A percentile compares a stretch with the other conserved stretches of the same genome.
Evolutionary conservation across 2,329 filamentous ascomycete genomes (phyloP).

Genomic region (Fusarium sp.): DNA sequence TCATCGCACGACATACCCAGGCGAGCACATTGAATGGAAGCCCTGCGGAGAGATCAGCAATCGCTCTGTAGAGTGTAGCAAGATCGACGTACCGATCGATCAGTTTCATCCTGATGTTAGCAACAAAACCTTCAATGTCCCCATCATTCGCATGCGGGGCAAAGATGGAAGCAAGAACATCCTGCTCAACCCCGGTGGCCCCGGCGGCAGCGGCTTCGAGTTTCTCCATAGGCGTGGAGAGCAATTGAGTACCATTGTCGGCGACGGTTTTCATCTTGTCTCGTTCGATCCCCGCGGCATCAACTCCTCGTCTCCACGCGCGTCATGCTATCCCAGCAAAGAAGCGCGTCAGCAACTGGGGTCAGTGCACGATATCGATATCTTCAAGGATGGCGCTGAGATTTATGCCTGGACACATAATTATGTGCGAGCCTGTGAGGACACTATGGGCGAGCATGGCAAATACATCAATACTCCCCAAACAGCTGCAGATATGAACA

Average conservation of each 20-base stretch:
- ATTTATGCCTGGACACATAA: conserved; percentile 55
- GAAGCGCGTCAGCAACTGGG: conserved; percentile 45
- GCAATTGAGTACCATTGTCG: conserved; percentile 47
- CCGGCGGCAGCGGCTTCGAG: conserved; percentile 54
- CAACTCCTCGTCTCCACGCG: conserved; percentile 43
- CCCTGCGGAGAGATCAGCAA: conserved; percentile 51
- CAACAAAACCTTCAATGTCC: conserved; percentile 54
- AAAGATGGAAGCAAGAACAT: conserved; percentile 55
- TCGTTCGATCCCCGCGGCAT: conserved; percentile 60
- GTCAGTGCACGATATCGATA: conserved; percentile 36
- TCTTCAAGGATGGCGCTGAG: conserved; percentile 48
- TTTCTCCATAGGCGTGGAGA: conserved; percentile 50
- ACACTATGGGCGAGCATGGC: conserved; percentile 56
- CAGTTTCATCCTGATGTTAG: conserved; percentile 51
- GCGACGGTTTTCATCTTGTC: conserved; percentile 57
- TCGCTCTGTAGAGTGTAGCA: conserved; percentile 53
- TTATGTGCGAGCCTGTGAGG: conserved; percentile 52
- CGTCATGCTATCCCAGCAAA: conserved; percentile 52
- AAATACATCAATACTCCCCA: conserved; percentile 60
- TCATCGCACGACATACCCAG: conserved; percentile 4
- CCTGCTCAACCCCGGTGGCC: conserved; percentile 59
- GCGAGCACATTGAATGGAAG: conserved; percentile 46
- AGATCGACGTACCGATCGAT: conserved; percentile 57
- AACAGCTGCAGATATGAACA: conserved; percentile 62
- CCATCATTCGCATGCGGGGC: conserved; percentile 56